Evolutionary conservation across 2,329 filamentous ascomycete species (phyloP).

Genomic region (Curvularia verruculosa): DNA sequence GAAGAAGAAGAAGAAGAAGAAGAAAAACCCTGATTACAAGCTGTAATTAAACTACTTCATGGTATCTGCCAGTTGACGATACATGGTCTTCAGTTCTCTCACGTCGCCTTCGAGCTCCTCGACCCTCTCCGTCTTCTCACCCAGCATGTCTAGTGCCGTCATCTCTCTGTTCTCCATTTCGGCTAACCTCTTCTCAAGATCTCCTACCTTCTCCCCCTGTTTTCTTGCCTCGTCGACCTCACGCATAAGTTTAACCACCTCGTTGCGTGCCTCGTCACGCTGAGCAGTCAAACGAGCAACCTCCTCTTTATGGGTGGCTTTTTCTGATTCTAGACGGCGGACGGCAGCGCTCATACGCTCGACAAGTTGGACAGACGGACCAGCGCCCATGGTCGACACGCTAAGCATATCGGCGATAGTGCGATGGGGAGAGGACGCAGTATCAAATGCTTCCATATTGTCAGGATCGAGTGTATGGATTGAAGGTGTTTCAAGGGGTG

Average conservation of each 20-base stretch:
- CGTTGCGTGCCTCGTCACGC: conserved; percentile 86
- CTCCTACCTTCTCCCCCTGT: conserved; percentile 64
- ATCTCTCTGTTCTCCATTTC: conserved; percentile 80
- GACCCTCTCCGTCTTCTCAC: conserved; percentile 94
- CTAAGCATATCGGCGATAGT: conserved; percentile 78
- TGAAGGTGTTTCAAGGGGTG: conserved; percentile 53
- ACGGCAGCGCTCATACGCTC: conserved; percentile 96
- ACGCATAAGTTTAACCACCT: conserved; percentile 89
- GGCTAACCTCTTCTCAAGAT: conserved; percentile 70
- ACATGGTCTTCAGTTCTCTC: conserved; percentile 92
- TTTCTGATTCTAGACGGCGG: conserved; percentile 87
- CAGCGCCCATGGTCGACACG: conserved; percentile 86
- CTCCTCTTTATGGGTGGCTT: conserved; percentile 87
- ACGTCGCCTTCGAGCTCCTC: conserved; percentile 91
- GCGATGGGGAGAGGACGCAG: conserved; percentile 67
- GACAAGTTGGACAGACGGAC: conserved; percentile 91
- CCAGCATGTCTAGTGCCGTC: conserved; percentile 90
- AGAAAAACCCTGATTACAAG: neutral
- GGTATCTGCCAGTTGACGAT: conserved; percentile 70
- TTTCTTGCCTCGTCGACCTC: conserved; percentile 75
- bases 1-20: neutral
- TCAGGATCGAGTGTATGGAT: conserved; percentile 51
- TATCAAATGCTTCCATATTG: conserved; percentile 60
- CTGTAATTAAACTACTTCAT: neutral
- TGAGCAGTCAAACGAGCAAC: conserved; percentile 79